Percentiles rank a stretch among this genome's conserved stretches.
These are phyloP conservation scores for Aureobasidium sp. DNA, from an alignment of 2,329 filamentous ascomycete species.

Conservation along the genomic window DNA sequence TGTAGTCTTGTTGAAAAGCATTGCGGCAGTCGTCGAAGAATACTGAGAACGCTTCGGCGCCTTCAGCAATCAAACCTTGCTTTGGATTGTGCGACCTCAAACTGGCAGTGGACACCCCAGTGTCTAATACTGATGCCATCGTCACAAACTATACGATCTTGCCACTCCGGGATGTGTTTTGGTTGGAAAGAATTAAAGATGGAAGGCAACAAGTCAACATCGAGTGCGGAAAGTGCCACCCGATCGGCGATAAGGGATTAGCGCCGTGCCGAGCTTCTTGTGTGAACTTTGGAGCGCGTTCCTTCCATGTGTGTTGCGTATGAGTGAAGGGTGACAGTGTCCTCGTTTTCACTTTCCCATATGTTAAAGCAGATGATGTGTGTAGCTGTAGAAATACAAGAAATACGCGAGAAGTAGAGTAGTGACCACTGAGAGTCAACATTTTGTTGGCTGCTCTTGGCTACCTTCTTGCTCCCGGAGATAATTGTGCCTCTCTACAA, in stretches of 20 bases:
- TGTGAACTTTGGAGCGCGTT: background rate
- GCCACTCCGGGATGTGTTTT: background rate
- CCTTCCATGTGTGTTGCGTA: background rate
- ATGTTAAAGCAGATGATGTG: background rate
- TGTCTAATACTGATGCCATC: slow-evolving; percentile 1
- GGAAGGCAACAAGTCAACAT: background rate
- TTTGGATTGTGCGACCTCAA: background rate
- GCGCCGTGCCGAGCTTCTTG: too few relatives aligned
- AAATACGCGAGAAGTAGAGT: background rate
- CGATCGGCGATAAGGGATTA: background rate
- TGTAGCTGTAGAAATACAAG: background rate
- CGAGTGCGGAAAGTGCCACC: background rate
- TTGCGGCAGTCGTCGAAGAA: slow-evolving; percentile 10
- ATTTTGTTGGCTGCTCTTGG: background rate
- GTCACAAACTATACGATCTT: background rate
- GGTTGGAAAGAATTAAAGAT: background rate
- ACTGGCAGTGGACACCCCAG: background rate
- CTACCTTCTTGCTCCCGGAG: background rate
- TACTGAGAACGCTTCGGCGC: background rate
- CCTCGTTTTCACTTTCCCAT: too few relatives aligned
- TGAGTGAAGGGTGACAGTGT: background rate
- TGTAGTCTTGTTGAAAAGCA: slow-evolving; percentile 1
- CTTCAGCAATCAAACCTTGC: background rate
- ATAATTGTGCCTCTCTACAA: background rate
- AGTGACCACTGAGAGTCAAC: background rate